Conservation (phyloP, 345 rosid species). For the Cochlearia excelsa region DNA sequence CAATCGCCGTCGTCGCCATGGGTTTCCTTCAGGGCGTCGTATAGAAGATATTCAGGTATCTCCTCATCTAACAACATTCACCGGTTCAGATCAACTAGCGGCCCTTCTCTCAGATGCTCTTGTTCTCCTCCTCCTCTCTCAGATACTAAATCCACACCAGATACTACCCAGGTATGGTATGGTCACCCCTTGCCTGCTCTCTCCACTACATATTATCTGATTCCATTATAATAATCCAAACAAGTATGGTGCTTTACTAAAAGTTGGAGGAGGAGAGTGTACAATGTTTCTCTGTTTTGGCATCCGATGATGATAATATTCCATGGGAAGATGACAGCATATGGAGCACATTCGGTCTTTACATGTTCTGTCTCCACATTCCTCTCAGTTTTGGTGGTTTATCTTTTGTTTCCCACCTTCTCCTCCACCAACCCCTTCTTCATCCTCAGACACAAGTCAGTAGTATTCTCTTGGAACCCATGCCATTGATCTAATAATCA, state of each 20-base stretch:
- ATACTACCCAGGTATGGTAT: constrained; percentile 5
- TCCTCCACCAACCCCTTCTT: constrained; percentile 62
- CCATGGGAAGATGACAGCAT: constrained; percentile 61
- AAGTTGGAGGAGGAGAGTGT: constrained; percentile 17
- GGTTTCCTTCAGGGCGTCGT: constrained; percentile 10
- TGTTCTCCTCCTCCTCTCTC: constrained; percentile 5
- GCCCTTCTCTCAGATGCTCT: constrained; percentile 13
- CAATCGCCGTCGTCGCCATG: background rate
- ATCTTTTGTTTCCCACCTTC: constrained; percentile 54
- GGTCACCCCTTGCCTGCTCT: no score
- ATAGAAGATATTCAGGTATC: background rate
- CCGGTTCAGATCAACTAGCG: constrained; percentile 2
- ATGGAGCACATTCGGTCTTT: constrained; percentile 76
- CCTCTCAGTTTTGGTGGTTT: constrained; percentile 85
- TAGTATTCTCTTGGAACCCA: background rate
- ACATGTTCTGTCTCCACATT: constrained; percentile 75
- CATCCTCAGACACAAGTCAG: constrained; percentile 79
- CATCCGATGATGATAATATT: constrained; percentile 32
- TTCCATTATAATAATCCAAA: no score
- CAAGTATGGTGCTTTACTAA: no score
- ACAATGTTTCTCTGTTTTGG: constrained; percentile 56
- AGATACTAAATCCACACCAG: constrained; percentile 9
- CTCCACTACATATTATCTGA: no score
- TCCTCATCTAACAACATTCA: background rate
- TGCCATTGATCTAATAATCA: no score